phyloP scores from a whole-genome alignment of 2,329 filamentous ascomycete genomes.

The Hirsutella minnesotensis region DNA sequence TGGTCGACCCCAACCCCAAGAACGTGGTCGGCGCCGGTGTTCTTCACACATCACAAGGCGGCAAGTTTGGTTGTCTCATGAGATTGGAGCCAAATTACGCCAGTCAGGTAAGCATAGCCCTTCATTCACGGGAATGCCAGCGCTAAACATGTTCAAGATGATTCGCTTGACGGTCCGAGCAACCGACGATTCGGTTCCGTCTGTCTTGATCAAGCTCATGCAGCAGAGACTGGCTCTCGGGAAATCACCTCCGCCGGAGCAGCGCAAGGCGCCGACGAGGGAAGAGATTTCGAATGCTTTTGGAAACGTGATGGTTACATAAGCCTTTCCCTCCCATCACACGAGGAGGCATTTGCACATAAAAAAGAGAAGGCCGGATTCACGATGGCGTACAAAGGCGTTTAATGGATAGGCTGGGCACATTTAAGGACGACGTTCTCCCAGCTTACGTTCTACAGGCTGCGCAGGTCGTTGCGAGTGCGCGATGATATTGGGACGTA shows the following conservation, averaged over 20 bases:
- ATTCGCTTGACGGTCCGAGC: slow-evolving; percentile 87
- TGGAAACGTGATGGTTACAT: slow-evolving; percentile 42
- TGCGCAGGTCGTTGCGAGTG: no score
- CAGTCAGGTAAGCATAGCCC: slow-evolving; percentile 60
- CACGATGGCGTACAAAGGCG: no score
- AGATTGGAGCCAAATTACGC: slow-evolving; percentile 89
- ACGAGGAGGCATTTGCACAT: neutral
- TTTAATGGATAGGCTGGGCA: no score
- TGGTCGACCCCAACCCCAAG: slow-evolving; percentile 83
- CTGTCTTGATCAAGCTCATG: slow-evolving; percentile 73
- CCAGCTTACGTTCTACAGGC: no score
- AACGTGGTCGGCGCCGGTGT: slow-evolving; percentile 91
- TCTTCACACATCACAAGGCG: slow-evolving; percentile 66
- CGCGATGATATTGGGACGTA: no score
- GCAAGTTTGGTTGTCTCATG: slow-evolving; percentile 90
- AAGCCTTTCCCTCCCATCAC: slow-evolving; percentile 1
- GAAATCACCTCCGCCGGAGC: slow-evolving; percentile 26
- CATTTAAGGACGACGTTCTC: no score
- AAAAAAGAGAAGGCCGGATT: no score
- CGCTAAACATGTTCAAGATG: slow-evolving; percentile 52
- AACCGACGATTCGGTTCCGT: slow-evolving; percentile 81
- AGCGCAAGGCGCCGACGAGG: slow-evolving; percentile 27
- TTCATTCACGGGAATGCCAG: no score
- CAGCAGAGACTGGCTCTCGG: slow-evolving; percentile 62
- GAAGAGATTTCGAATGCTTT: slow-evolving; percentile 44